Conservation (phyloP, 148 eudicot species). For the Arbutus unedo region DNA sequence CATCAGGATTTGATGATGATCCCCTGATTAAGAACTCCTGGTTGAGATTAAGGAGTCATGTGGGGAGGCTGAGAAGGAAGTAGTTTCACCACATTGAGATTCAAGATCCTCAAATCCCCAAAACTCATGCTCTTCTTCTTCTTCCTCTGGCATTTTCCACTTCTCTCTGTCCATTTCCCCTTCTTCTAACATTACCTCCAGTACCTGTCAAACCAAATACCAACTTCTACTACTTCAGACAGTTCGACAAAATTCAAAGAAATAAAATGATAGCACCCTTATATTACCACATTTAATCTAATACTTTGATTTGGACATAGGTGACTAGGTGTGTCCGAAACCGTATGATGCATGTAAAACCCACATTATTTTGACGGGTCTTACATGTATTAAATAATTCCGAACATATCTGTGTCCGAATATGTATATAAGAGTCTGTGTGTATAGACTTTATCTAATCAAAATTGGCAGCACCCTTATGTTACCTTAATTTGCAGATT, state of each 20-base stretch:
- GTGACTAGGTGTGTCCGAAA: too few relatives aligned
- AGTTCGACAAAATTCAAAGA: not conserved
- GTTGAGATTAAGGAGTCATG: slow-evolving; percentile 49
- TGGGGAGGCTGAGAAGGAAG: slow-evolving; percentile 53
- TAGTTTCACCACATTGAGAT: slow-evolving; percentile 41
- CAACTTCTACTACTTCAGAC: not conserved
- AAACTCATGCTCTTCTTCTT: slow-evolving; percentile 50
- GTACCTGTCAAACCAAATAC: slow-evolving; percentile 36
- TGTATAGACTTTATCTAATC: not conserved
- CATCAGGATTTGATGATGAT: slow-evolving; percentile 10
- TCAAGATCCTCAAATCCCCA: slow-evolving; percentile 91
- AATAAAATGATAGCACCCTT: too few relatives aligned
- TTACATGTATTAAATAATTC: too few relatives aligned
- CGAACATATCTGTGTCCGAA: too few relatives aligned
- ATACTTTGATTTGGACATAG: too few relatives aligned
- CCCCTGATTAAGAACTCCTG: slow-evolving; percentile 25
- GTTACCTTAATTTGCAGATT: not conserved
- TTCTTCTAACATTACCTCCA: slow-evolving; percentile 56
- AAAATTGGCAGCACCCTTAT: not conserved
- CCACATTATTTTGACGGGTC: too few relatives aligned
- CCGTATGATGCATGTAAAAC: too few relatives aligned
- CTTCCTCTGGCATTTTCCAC: slow-evolving; percentile 88
- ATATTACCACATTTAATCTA: too few relatives aligned
- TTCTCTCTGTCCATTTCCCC: slow-evolving; percentile 47
- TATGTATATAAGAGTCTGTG: too few relatives aligned